Percentiles rank a stretch among this genome's conserved stretches.
phyloP scores from a whole-genome alignment of 2,329 filamentous ascomycete species.

The Pestalotiopsis sp. region DNA sequence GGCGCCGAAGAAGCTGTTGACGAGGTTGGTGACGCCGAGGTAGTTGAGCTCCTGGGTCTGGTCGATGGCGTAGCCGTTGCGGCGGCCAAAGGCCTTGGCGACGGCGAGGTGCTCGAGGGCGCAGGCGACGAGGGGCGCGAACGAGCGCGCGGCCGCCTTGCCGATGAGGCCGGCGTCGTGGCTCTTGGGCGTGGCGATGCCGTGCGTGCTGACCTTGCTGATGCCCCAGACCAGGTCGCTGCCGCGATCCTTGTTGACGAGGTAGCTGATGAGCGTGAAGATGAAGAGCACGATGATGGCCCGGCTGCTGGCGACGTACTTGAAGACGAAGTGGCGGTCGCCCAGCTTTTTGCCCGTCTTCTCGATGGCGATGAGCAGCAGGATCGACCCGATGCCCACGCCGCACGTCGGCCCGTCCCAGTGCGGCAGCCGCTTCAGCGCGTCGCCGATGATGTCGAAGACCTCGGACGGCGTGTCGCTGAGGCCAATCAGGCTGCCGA shows the following conservation, averaged over 20 bases:
- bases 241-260: slow-evolving; percentile 57
- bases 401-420: slow-evolving; percentile 61
- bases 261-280: slow-evolving; percentile 65
- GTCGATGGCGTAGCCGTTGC: slow-evolving; percentile 65
- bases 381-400: slow-evolving; percentile 59
- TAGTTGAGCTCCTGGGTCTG: slow-evolving; percentile 68
- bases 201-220: slow-evolving; percentile 57
- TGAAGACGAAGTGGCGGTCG: slow-evolving; percentile 57
- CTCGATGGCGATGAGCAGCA: slow-evolving; percentile 59
- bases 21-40: slow-evolving; percentile 62
- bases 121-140: slow-evolving; percentile 64
- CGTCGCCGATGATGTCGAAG: slow-evolving; percentile 60
- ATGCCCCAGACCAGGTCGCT: slow-evolving; percentile 58
- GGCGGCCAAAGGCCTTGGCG: slow-evolving; percentile 63
- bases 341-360: slow-evolving; percentile 62
- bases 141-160: slow-evolving; percentile 54
- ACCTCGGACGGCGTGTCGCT: slow-evolving; percentile 51
- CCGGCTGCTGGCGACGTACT: slow-evolving; percentile 61
- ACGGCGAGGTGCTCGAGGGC: slow-evolving; percentile 67
- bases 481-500: slow-evolving; percentile 62
- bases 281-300: slow-evolving; percentile 63
- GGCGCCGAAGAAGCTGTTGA: slow-evolving; percentile 66
- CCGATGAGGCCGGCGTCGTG: slow-evolving; percentile 50
- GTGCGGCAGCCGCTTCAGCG: slow-evolving; percentile 57
- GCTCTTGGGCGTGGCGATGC: slow-evolving; percentile 52